phyloP scores from a whole-genome alignment of 352 stramenopile species.

The Phytopythium ostracodes region DNA sequence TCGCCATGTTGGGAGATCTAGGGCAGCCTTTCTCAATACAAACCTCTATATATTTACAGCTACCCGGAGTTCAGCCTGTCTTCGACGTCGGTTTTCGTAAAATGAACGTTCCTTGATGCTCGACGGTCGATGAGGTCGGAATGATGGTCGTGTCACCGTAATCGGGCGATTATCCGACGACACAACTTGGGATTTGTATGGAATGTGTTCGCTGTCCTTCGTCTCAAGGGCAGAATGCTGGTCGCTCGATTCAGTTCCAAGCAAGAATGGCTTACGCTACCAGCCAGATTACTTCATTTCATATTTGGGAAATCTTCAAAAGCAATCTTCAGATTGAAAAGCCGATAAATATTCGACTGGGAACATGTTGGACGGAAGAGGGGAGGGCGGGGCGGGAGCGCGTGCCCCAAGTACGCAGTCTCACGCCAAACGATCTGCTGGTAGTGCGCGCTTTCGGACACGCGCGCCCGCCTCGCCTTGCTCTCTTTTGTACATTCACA shows the following conservation, averaged over 20 bases:
- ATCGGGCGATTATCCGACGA: neutral
- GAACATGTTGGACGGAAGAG: too few relatives aligned
- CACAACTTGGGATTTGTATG: neutral
- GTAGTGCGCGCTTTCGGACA: too few relatives aligned
- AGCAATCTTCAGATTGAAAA: too few relatives aligned
- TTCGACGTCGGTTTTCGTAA: neutral
- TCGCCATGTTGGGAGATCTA: neutral
- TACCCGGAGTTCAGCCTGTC: neutral
- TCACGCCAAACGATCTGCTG: too few relatives aligned
- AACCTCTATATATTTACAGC: neutral
- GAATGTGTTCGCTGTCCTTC: neutral
- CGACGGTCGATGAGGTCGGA: neutral
- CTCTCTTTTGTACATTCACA: too few relatives aligned
- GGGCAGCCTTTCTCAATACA: neutral
- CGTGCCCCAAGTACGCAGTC: too few relatives aligned
- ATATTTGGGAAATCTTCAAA: too few relatives aligned
- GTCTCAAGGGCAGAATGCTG: neutral
- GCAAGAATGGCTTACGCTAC: neutral
- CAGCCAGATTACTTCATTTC: neutral
- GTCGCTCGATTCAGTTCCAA: neutral
- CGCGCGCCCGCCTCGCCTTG: too few relatives aligned
- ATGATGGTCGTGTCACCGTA: slow-evolving; percentile 1
- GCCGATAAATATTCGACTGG: too few relatives aligned
- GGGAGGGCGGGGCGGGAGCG: too few relatives aligned
- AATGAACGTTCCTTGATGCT: neutral